Evolutionary conservation across 805 yeast species (phyloP).

Genomic region (Candida broadrunensis): DNA sequence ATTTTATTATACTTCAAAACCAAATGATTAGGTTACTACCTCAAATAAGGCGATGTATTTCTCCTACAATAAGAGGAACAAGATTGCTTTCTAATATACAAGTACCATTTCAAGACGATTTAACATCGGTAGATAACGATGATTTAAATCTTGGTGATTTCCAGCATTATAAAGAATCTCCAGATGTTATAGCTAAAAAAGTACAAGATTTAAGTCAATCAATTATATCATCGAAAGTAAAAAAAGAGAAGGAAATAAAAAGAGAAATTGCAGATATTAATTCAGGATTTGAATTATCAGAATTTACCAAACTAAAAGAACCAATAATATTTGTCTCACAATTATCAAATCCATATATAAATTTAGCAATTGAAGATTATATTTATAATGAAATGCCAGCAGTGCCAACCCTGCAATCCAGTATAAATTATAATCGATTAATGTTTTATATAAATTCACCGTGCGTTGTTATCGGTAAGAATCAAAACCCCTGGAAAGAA

Average conservation of each 20-base stretch:
- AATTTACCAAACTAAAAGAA: conserved; percentile 7
- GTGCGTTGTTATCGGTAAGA: conserved; percentile 92
- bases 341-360: conserved; percentile 64
- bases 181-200: conserved; percentile 20
- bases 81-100: conserved; percentile 13
- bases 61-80: no score
- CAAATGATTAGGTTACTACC: no score
- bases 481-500: conserved; percentile 94
- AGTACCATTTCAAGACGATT: conserved; percentile 40
- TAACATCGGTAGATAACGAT: conserved; percentile 30
- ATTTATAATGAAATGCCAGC: conserved; percentile 65
- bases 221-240: not conserved
- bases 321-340: conserved; percentile 60
- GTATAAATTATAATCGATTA: conserved; percentile 46
- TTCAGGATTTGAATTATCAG: not conserved
- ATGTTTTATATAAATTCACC: conserved; percentile 74
- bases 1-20: no score
- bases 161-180: conserved; percentile 33
- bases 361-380: conserved; percentile 79
- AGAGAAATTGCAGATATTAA: not conserved
- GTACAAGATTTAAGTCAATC: conserved; percentile 5
- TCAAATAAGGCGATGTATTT: no score
- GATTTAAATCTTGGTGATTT: conserved; percentile 37
- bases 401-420: conserved; percentile 10
- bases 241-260: not conserved